Conservation (phyloP, 352 stramenopile species). For the Phytophthora lateralis region DNA sequence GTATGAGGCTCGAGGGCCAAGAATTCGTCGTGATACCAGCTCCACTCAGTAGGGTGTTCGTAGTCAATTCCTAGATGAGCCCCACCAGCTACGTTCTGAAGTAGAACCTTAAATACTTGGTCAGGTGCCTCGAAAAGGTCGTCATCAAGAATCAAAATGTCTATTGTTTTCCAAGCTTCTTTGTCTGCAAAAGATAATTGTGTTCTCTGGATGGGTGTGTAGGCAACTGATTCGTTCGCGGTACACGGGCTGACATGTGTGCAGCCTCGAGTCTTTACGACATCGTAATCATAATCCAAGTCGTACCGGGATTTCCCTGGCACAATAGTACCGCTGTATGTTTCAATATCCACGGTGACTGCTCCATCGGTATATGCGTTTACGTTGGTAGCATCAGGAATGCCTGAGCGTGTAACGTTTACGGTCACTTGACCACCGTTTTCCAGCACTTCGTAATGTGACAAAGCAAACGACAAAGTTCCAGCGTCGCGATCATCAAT, state of each 20-base stretch:
- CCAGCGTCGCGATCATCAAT: constrained; percentile 78
- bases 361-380: constrained; percentile 69
- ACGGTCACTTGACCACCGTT: constrained; percentile 50
- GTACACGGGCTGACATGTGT: constrained; percentile 73
- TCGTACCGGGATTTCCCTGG: constrained; percentile 57
- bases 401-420: constrained; percentile 54
- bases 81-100: constrained; percentile 51
- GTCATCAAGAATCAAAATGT: constrained; percentile 63
- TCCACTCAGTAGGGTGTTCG: constrained; percentile 64
- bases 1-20: constrained; percentile 46
- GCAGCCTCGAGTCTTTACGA: constrained; percentile 54
- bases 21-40: constrained; percentile 41
- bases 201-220: constrained; percentile 51
- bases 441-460: constrained; percentile 69
- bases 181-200: constrained; percentile 58
- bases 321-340: constrained; percentile 57
- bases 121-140: constrained; percentile 67
- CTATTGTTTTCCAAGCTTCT: constrained; percentile 47
- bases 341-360: constrained; percentile 64
- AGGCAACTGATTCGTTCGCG: constrained; percentile 45
- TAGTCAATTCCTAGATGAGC: constrained; percentile 69
- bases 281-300: constrained; percentile 55
- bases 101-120: constrained; percentile 64
- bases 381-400: constrained; percentile 45
- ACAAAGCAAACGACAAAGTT: constrained; percentile 61